Evolutionary conservation across 148 eudicot species (phyloP).

Genomic region (Silene latifolia): DNA sequence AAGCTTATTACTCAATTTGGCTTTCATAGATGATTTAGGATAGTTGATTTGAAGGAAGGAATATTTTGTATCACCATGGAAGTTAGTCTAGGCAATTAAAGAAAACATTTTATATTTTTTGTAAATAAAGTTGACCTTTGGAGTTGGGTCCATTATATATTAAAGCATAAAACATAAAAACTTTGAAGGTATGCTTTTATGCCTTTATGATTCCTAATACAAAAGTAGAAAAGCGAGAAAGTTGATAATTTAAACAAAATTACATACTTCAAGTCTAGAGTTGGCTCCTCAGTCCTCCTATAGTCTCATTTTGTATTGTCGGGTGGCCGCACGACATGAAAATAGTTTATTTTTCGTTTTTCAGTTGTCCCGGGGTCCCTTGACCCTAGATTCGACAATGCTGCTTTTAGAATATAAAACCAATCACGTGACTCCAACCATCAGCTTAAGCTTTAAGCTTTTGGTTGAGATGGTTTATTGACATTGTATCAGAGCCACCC

Average conservation of each 20-base stretch:
- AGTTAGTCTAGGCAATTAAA: not conserved
- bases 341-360: no score
- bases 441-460: no score
- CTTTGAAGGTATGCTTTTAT: not conserved
- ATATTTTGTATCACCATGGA: not conserved
- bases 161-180: not conserved
- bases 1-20: no score
- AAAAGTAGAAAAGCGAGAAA: not conserved
- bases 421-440: no score
- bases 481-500: no score
- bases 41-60: not conserved
- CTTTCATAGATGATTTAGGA: not conserved
- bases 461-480: no score
- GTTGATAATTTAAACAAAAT: not conserved
- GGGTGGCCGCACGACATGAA: no score
- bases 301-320: no score
- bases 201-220: not conserved
- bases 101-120: not conserved
- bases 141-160: not conserved
- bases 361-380: no score
- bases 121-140: not conserved
- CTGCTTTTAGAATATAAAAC: no score
- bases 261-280: not conserved
- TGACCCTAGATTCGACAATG: no score
- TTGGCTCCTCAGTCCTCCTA: not conserved